Base-by-base conservation (phyloP, 2,329 filamentous ascomycete species). In the Xylaria sp. region DNA sequence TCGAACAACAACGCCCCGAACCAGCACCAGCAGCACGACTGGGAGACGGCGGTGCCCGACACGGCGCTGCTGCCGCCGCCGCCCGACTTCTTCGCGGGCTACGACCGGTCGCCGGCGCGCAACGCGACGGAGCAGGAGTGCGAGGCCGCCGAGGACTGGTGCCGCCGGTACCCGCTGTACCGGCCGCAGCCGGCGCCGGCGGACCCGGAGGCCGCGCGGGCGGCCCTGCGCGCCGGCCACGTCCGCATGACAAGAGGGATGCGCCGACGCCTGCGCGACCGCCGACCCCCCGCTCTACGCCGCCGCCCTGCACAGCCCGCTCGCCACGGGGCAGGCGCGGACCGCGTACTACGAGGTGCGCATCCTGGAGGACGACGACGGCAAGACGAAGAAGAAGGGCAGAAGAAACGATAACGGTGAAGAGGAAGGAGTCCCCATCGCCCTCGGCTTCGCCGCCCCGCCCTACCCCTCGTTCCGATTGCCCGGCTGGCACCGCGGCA, bases 401-500 rank as follows among this genome's bases (percentile, higher is more conserved):
- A n/a, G n/a, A n/a, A n/a, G n/a, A n/a, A n/a, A n/a, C n/a, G n/a
- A n/a, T n/a, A n/a, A n/a, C n/a, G n/a, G n/a, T n/a, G n/a, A n/a
- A n/a, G n/a, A n/a, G n/a, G 55, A 62, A 16, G 78, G 81, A 52
- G 71, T 79, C 47, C 74, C 72, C 38, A 74, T 92, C 1, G 88
- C 85, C 0, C 68, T 93, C 8, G 90, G 90, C 8, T 91, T 86
- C 69, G 75, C 82, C 0, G 89, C 89, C 1, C 82, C 88, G 44
- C 90, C 90, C 7, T 93, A 92, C 66, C 90, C 90, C 6, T 78
- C 81, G 0, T 93, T 91, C 75, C 82, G 90, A 7, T 80, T 92
- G 55, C 90, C 90, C 0, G 90, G 90, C 1, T 93, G 90, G 90
- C 88, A 94, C 67, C 81, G 90, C 29, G 90, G 83, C 17, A 88